These are phyloP conservation scores for Hypericum androsaemum DNA, from an alignment of 345 rosid species.

Conservation along the genomic window DNA sequence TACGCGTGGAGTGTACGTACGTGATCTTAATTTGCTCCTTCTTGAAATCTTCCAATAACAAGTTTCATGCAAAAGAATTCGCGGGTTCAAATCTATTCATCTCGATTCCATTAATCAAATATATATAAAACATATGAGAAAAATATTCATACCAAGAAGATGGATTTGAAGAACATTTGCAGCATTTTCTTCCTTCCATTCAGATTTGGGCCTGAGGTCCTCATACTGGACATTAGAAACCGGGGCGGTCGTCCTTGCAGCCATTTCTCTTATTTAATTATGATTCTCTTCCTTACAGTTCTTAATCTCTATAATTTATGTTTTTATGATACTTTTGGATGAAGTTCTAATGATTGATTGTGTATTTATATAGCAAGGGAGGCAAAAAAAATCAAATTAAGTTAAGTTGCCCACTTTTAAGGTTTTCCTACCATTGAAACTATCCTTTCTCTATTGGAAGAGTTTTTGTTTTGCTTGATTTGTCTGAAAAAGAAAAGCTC, in stretches of 20 bases:
- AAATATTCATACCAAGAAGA: background rate
- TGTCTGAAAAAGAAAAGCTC: no score
- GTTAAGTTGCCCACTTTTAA: no score
- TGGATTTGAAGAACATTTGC: background rate
- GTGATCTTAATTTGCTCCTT: constrained; percentile 1
- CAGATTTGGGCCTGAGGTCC: background rate
- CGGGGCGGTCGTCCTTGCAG: background rate
- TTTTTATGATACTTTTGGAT: no score
- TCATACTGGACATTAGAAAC: background rate
- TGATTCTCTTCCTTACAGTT: no score
- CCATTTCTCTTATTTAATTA: background rate
- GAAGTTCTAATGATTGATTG: no score
- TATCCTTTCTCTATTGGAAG: no score
- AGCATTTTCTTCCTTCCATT: background rate
- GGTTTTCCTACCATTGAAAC: no score
- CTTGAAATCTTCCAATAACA: background rate
- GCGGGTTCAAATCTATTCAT: no score
- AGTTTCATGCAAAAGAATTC: background rate
- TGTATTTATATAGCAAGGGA: no score
- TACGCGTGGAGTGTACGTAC: background rate
- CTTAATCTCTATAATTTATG: no score
- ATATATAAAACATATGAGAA: background rate
- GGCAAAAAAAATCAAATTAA: no score
- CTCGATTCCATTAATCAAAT: background rate
- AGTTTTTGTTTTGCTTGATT: no score